phyloP scores from a whole-genome alignment of 2,329 filamentous ascomycete genomes.

The Botrytis elliptica region DNA sequence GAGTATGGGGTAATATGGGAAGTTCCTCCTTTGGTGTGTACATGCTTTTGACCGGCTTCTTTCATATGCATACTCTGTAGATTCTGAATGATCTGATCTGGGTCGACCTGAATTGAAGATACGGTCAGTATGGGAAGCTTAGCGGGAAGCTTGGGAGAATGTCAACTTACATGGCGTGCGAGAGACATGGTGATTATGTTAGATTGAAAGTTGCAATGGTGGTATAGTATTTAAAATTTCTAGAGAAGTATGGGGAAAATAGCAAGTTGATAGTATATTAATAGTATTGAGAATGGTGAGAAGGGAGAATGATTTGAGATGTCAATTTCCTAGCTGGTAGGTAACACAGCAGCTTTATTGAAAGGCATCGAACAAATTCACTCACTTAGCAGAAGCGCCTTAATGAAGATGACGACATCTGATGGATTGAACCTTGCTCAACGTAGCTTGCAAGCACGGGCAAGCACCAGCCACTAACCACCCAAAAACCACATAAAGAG shows the following conservation, averaged over 20 bases:
- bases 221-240: background rate
- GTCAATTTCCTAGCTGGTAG: background rate
- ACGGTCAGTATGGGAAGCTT: background rate
- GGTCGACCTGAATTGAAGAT: constrained; percentile 47
- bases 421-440: background rate
- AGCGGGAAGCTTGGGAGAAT: background rate
- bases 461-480: background rate
- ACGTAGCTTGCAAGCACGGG: background rate
- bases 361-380: background rate
- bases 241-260: background rate
- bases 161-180: constrained; percentile 46
- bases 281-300: background rate
- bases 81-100: constrained; percentile 54
- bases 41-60: constrained; percentile 38
- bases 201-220: background rate
- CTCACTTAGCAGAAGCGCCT: background rate
- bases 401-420: constrained; percentile 1
- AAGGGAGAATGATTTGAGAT: background rate
- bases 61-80: constrained; percentile 48
- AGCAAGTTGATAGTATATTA: background rate
- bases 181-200: constrained; percentile 45
- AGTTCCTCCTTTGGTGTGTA: constrained; percentile 45
- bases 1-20: constrained; percentile 58
- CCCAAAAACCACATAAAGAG: background rate
- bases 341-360: background rate